Evolutionary conservation across 176 grass and related monocot species (phyloP).

Genomic region (Sorghum bicolor): DNA sequence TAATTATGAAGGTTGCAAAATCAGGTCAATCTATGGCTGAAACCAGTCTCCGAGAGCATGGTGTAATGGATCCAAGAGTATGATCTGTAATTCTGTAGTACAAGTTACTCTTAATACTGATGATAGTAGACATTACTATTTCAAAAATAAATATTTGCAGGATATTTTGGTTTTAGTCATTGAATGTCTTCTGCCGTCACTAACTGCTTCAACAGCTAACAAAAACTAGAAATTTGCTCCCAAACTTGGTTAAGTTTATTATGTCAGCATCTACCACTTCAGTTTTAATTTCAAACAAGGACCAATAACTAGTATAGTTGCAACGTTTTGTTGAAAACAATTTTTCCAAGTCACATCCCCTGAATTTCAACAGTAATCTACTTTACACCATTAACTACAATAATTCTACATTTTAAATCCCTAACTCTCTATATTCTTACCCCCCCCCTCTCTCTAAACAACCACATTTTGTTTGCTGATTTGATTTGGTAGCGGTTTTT

Average conservation of each 20-base stretch:
- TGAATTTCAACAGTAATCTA: background rate
- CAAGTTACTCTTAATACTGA: background rate
- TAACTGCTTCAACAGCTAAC: background rate
- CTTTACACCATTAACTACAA: background rate
- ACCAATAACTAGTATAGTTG: background rate
- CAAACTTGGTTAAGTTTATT: background rate
- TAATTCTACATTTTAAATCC: too few species aligned
- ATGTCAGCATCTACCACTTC: background rate
- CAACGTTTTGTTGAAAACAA: background rate
- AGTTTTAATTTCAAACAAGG: background rate
- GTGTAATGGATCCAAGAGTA: background rate
- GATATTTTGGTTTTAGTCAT: background rate
- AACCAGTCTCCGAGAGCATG: background rate
- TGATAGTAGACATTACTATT: background rate
- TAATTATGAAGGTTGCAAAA: background rate
- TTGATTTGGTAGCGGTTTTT: background rate
- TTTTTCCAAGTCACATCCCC: background rate
- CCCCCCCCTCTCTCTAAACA: background rate
- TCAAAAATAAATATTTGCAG: too few species aligned
- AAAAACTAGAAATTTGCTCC: background rate
- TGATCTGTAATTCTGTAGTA: background rate
- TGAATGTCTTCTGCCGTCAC: background rate
- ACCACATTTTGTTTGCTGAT: background rate
- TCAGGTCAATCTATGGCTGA: background rate
- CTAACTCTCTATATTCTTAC: background rate